phyloP scores from a whole-genome alignment of 2,329 filamentous ascomycete genomes.

The Phaeophleospora eucalypticola region DNA sequence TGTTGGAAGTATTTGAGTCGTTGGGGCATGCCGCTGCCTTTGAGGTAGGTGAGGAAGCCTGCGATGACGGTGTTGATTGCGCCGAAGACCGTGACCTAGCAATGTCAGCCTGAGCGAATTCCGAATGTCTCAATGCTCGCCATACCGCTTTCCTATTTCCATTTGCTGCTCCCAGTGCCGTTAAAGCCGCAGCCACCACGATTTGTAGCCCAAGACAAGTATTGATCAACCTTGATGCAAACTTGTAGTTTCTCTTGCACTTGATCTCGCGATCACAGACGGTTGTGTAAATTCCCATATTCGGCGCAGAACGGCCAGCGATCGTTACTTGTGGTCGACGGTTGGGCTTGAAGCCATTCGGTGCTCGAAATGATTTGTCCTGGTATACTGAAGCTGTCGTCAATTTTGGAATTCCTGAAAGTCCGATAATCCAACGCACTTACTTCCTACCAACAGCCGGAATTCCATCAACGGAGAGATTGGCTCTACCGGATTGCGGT shows the following conservation, averaged over 20 bases:
- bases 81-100: slow-evolving; percentile 19
- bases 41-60: slow-evolving; percentile 21
- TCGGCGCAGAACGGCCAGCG: slow-evolving; percentile 11
- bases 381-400: slow-evolving; percentile 12
- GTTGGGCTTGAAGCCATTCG: slow-evolving; percentile 14
- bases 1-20: slow-evolving; percentile 21
- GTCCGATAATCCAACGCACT: neutral
- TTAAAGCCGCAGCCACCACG: slow-evolving; percentile 21
- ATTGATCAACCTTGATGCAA: slow-evolving; percentile 15
- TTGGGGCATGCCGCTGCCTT: slow-evolving; percentile 19
- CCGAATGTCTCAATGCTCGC: too few species aligned
- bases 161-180: slow-evolving; percentile 17
- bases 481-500: neutral
- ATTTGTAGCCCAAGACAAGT: slow-evolving; percentile 19
- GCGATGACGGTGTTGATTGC: slow-evolving; percentile 24
- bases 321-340: slow-evolving; percentile 12
- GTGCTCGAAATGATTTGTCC: slow-evolving; percentile 16
- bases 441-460: slow-evolving; percentile 19
- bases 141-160: slow-evolving; percentile 14
- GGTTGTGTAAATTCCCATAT: slow-evolving; percentile 20
- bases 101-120: neutral
- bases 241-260: slow-evolving; percentile 17
- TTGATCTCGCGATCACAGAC: slow-evolving; percentile 21
- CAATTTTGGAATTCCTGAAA: neutral
- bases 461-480: slow-evolving; percentile 9